Base-by-base conservation (phyloP, 148 eudicot genomes). In the Rhododendron williamsianum region DNA sequence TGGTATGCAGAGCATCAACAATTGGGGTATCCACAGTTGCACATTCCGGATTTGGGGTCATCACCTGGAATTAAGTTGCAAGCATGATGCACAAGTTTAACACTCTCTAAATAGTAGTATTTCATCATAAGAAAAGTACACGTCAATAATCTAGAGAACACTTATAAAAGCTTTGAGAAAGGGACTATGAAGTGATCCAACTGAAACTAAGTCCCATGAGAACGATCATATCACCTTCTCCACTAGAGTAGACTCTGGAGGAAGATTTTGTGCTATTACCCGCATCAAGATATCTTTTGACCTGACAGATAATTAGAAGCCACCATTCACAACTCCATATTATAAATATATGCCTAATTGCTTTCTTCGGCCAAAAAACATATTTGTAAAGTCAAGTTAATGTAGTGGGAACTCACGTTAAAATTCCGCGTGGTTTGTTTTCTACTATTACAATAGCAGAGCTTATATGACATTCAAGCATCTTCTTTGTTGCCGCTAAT, bases 41-140 rank as follows among this genome's bases (percentile, higher is more conserved):
- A 90, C 98, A 95, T 90, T 95, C 98, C 63, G 99, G 99, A 89
- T 97, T 97, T 77, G 98, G 98, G 71, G 99, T 97, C 98, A 97
- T 97, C 85, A 94, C 94, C 99, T 97, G 88, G 78, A 90, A 52
- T 89, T 81, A 25, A 30, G 60, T 38, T n/a, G 23, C 36, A 30
- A 76, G 16, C 76, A 85, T 63, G 25, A 36, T 48, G 45, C 21
- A 25, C 77, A 84, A 27, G 33, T 72, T 80, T 8, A 84, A 80
- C 6, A 1, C 46, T 77, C 46, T 18, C 38, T 52, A 4, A 9
- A 35, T 58, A 52, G 6, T 33, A 12, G 41, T 71, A 71, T 19
- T 69, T 35, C 52, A 49, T 23, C 63, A 79, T 27, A 73, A 78
- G 71, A 13, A 84, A 27, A 56, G n/a, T 51, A 27, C 48, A 54